Evolutionary conservation across 805 yeast genomes (phyloP), one percentile per base, ranked within the genome.

Genomic region (Phaffomyces thermotolerans): DNA sequence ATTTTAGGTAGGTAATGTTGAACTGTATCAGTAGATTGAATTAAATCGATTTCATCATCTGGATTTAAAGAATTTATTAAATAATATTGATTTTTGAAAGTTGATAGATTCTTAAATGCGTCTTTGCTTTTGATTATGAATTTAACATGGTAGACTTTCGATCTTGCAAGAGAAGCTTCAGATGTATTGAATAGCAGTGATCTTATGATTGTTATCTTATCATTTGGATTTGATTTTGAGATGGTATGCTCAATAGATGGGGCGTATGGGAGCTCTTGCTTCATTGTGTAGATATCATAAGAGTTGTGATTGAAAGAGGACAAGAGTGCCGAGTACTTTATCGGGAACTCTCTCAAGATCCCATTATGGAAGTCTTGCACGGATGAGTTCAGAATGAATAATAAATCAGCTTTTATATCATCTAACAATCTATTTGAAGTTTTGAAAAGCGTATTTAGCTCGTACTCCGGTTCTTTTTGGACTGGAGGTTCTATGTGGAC

Each of bases 391-490:
- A 43, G 15, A 2, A 56, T 44, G 47, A 70, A 68, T 29, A 61
- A 49, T 8, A 72, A 56, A 46, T 70, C 75, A 27, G 67, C 70
- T 41, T 73, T 64, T 27, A 84, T 56, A 53, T 84, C 91, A 57
- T 81, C 88, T 20, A 83, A 52, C 18, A 84, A 66, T 43, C 91
- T 66, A 53, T 84, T 84, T 6, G 81, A 62, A 0, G 91, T 82
- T 53, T 84, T 84, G 62, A 77, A 76, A 2, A 48, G 45, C 2
- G 41, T 37, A 17, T 20, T 3, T 2, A 17, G 32, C 17, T 36
- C 24, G 24, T 31, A 17, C 1, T 30, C 6, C 14, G 39, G 39
- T 15, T 20, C 13, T 30, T 25, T 25, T 3, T 9, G 8, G 29
- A 25, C 29, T 25, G 29, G 12, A 9, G 29, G 29, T 2, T 27